These are phyloP conservation scores for Kuraishia molischiana DNA, from an alignment of 805 yeast species.

Conservation along the genomic window DNA sequence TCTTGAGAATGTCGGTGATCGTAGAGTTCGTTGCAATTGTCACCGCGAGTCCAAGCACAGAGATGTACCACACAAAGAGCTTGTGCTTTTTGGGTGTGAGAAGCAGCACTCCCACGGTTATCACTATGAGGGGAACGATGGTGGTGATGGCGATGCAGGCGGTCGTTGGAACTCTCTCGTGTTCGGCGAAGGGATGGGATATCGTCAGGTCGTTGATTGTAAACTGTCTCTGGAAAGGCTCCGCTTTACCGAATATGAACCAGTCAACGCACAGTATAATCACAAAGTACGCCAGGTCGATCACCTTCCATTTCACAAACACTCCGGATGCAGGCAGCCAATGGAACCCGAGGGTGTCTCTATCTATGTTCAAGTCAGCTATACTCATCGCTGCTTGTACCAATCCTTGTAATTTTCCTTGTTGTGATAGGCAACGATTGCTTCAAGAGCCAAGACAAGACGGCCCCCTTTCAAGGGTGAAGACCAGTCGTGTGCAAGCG, in stretches of 20 bases:
- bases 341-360: slow-evolving; percentile 17
- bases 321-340: slow-evolving; percentile 9
- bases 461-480: no score
- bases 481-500: no score
- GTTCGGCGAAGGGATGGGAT: slow-evolving; percentile 71
- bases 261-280: slow-evolving; percentile 12
- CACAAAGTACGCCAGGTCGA: slow-evolving; percentile 10
- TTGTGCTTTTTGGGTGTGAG: slow-evolving; percentile 43
- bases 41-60: slow-evolving; percentile 56
- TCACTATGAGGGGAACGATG: slow-evolving; percentile 35
- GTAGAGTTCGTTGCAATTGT: slow-evolving; percentile 51
- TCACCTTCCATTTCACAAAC: slow-evolving; percentile 15
- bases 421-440: no score
- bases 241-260: slow-evolving; percentile 16
- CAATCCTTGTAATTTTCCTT: no score
- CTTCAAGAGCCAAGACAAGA: no score
- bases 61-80: slow-evolving; percentile 49
- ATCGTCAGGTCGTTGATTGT: slow-evolving; percentile 65
- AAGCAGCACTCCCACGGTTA: slow-evolving; percentile 19
- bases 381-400: no score
- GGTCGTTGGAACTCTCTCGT: slow-evolving; percentile 58
- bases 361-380: slow-evolving; percentile 10
- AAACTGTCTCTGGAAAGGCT: slow-evolving; percentile 77
- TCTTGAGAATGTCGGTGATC: slow-evolving; percentile 66
- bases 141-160: slow-evolving; percentile 45